These are phyloP conservation scores for Arabidopsis suecica DNA, from an alignment of 345 rosid genomes.

Conservation along the genomic window DNA sequence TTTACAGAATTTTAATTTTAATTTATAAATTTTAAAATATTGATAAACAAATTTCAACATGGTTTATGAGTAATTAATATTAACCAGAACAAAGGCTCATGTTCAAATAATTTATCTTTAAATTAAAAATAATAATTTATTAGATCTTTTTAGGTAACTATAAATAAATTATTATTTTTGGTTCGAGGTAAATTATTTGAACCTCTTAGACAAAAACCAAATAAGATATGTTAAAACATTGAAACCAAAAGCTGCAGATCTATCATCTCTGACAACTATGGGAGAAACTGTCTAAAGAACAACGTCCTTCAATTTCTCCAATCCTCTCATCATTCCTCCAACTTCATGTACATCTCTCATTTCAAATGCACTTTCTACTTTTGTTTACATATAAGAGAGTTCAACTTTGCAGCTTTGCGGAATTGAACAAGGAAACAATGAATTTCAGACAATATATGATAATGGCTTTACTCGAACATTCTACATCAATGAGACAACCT, in stretches of 20 bases:
- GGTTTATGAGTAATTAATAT: too few relatives aligned
- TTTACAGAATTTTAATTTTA: too few relatives aligned
- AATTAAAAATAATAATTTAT: too few relatives aligned
- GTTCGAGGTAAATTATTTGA: too few relatives aligned
- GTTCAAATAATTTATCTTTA: too few relatives aligned
- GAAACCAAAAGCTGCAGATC: slow-evolving; percentile 5
- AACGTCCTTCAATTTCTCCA: slow-evolving; percentile 1
- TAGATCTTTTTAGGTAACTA: too few relatives aligned
- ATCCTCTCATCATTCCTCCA: slow-evolving; percentile 26
- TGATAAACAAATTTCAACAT: too few relatives aligned
- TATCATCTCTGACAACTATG: slow-evolving; percentile 14
- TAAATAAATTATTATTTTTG: too few relatives aligned
- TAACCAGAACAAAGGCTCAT: too few relatives aligned
- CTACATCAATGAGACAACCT: slow-evolving; percentile 27
- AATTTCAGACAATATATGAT: background rate
- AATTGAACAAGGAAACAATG: slow-evolving; percentile 24
- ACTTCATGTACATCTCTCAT: slow-evolving; percentile 15
- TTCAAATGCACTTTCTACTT: background rate
- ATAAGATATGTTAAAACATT: background rate
- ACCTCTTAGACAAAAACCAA: too few relatives aligned
- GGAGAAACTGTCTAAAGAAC: slow-evolving; percentile 37
- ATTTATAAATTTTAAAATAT: too few relatives aligned
- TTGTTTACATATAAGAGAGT: slow-evolving; percentile 11
- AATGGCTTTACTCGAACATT: background rate
- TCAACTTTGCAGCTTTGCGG: slow-evolving; percentile 1